Evolutionary conservation across 768 basidiomycete species (phyloP), one percentile per base, ranked within the genome.

Genomic region (Daedaleopsis nitida): DNA sequence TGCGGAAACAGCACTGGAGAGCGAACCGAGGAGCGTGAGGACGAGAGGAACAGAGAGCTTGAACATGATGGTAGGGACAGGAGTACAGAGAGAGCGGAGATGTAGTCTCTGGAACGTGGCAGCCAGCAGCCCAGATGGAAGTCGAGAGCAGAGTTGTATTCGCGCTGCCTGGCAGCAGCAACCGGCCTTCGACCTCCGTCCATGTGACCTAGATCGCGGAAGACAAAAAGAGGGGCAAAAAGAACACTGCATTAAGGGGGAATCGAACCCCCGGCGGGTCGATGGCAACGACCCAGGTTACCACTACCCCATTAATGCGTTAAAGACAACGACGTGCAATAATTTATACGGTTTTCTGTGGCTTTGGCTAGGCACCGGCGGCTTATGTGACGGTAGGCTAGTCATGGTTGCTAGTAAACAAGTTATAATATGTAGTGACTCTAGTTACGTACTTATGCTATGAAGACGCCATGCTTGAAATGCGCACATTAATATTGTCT

Each of bases 251-350:
- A 88, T 87, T 86, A 88, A 88, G 86, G 64, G 87, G 86, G 87
- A 88, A 89, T 89, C 86, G 86, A 89, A 89, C 87, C 86, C 87
- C 86, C 87, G 87, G 87, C 87, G 87, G 87, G 86, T 88, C 87
- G 86, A 73, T 72, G 71, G 71, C 71, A 72, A 72, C 71, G 71
- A 70, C 71, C 71, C 71, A 72, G 71, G 71, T 72, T 72, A 72
- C 71, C 71, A 72, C 71, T 72, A 72, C 71, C 71, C 72, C 71
- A 72, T 72, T 72, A 72, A 68, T 72, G 71, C 71, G 19, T 44
- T n/a, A n/a, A n/a, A n/a, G n/a, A n/a, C n/a, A n/a, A n/a, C n/a
- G n/a, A n/a, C n/a, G n/a, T n/a, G n/a, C n/a, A n/a, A n/a, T n/a
- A n/a, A n/a, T n/a, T n/a, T n/a, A n/a, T n/a, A n/a, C n/a, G n/a